Evolutionary conservation across 139 green algal genomes (phyloP), one percentile per base, ranked within the genome.

Genomic region (Spirogloea muscicola): DNA sequence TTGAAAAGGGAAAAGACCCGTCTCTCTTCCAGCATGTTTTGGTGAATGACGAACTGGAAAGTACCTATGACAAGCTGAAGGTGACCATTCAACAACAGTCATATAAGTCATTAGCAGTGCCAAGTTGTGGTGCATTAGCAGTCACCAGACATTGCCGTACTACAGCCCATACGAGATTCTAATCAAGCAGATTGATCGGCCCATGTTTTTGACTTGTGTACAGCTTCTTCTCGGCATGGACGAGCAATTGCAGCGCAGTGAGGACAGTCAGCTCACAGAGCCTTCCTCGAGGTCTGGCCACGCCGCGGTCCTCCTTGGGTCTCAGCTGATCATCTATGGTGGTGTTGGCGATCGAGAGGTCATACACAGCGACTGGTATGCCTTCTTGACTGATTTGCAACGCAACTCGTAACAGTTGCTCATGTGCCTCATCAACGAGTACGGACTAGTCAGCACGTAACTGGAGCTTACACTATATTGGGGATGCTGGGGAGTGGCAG

Each of bases 21-120:
- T 58, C 44, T 2, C 68, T 87, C 48, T 87, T 85, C 37, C 62
- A 87, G 49, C 36, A 79, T 37, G 58, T 77, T 29, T 61, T 87
- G 58, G 73, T 85, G 7, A 87, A 87, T 61, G 72, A 83, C 58
- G 52, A 82, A 39, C 40, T 85, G 7, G 72, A 85, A 18, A 10
- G n/a, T 25, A 49, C 67, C 34, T 85, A 82, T 57, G 10, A 42
- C 9, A 39, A 46, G 43, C 59, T 85, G 33, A 70, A 82, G 74
- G 72, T 77, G 51, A 72, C 21, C n/a, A n/a, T n/a, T n/a, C n/a
- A n/a, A n/a, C n/a, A n/a, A n/a, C n/a, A n/a, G n/a, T n/a, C n/a
- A n/a, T n/a, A n/a, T n/a, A n/a, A n/a, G n/a, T n/a, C n/a, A n/a
- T n/a, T n/a, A n/a, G n/a, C n/a, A n/a, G n/a, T n/a, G n/a, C n/a